Evolutionary conservation across 2,329 filamentous ascomycete species (phyloP), one percentile per base, ranked within the genome.

Genomic region (Rachicladosporium sp.): DNA sequence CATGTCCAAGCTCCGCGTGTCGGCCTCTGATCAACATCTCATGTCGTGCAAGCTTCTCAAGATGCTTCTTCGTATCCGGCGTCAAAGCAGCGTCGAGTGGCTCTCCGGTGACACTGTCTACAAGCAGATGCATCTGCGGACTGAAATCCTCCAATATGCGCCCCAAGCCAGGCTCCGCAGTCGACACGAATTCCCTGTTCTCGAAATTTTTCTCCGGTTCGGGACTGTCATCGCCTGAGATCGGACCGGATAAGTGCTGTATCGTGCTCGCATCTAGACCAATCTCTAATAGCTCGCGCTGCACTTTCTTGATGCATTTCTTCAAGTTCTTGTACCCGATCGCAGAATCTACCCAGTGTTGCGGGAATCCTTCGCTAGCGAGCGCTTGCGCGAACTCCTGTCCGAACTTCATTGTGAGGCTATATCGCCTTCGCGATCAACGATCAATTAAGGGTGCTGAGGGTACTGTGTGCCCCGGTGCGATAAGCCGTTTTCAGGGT

Each of bases 281-380:
- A 10, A 89, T 64, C 29, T 71, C 69, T 31, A 69, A 64, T 37
- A 93, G 70, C 64, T 93, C 84, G 37, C 67, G 64, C 47, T 80
- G 75, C 36, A 93, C 79, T 55, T 79, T 80, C 56, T 88, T 89
- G 56, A 93, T 80, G 62, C 82, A 84, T 65, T 93, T 93, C 63
- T 93, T 93, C 41, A 93, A 73, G 59, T 86, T 76, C 33, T 80
- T 74, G 58, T 93, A 93, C 3, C 82, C 84, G 45, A 93, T 83
- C 36, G 86, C 85, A 21, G 77, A 78, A 33, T 80, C 71, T 35
- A 87, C 63, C 73, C 73, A 76, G 55, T 80, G 76, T 36, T 73
- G 64, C 6, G 86, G 86, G 56, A 86, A 93, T 47, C 74, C 80
- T 69, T 84, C 80, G 47, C 68, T 73, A 46, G 74, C 68, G 45